Evolutionary conservation across 495 filamentous ascomycete genomes (phyloP), one percentile per base, ranked within the genome.

Genomic region (Hapsidospora chrysogenum): DNA sequence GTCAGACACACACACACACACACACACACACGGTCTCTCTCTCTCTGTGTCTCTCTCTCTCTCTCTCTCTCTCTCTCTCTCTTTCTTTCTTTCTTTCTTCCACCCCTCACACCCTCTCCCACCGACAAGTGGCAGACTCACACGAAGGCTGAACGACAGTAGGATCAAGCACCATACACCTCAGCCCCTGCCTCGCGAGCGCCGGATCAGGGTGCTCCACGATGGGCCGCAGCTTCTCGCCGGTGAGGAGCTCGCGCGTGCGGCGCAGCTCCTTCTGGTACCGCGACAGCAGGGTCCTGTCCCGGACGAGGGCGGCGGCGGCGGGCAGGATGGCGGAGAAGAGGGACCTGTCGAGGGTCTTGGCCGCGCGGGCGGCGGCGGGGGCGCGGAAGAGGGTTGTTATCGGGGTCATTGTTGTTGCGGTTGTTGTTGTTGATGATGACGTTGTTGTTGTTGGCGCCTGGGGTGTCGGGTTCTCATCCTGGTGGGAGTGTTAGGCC

Each of bases 381-480:
- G 87, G 92, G 8, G 86, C 83, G 27, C 76, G 72, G 56, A 94
- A 79, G 27, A 53, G 50, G n/a, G n/a, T n/a, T n/a, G n/a, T n/a
- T 26, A 11, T 26, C 11, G 11, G 23, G 23, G 23, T 26, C 23
- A 26, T 6, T 26, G 6, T 26, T 6, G 23, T 11, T 26, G 23
- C 11, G 23, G 6, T 26, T n/a, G n/a, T n/a, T n/a, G n/a, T n/a
- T n/a, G n/a, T n/a, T n/a, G n/a, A n/a, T n/a, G n/a, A n/a, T n/a
- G n/a, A n/a, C n/a, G n/a, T n/a, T n/a, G n/a, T n/a, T n/a, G n/a
- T n/a, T n/a, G n/a, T n/a, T n/a, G n/a, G n/a, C n/a, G n/a, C n/a
- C n/a, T n/a, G n/a, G n/a, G n/a, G n/a, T n/a, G n/a, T n/a, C n/a
- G n/a, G n/a, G n/a, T n/a, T n/a, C n/a, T n/a, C n/a, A n/a, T n/a